These are phyloP conservation scores for Kappamyces sp. DNA, from an alignment of 192 early-diverging fungal species.

Conservation along the genomic window DNA sequence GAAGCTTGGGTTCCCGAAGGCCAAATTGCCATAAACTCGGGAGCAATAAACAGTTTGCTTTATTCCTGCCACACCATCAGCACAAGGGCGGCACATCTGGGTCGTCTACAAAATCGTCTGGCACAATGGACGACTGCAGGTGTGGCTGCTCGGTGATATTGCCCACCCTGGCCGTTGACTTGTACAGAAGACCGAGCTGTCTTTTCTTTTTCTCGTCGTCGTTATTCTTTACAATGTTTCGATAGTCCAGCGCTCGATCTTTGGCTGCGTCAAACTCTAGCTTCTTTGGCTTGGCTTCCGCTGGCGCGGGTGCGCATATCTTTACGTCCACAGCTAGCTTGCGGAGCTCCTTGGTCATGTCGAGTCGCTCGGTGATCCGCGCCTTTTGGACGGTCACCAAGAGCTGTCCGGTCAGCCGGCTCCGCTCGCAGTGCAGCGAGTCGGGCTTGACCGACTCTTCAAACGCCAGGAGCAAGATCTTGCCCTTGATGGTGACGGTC, in stretches of 20 bases:
- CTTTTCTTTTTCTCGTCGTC: slow-evolving; percentile 2
- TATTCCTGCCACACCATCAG: slow-evolving; percentile 14
- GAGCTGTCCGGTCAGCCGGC: slow-evolving; percentile 38
- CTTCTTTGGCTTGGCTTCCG: slow-evolving; percentile 9
- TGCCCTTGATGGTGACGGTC: slow-evolving; percentile 43
- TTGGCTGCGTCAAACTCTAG: not conserved
- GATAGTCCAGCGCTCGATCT: slow-evolving; percentile 13
- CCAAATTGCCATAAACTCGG: not conserved
- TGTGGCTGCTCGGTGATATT: slow-evolving; percentile 1
- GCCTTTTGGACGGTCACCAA: slow-evolving; percentile 41
- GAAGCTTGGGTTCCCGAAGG: not conserved
- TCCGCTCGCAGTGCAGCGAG: slow-evolving; percentile 41
- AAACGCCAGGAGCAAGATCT: slow-evolving; percentile 46
- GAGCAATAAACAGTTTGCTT: not conserved
- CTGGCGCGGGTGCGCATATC: not conserved
- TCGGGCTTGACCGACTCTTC: slow-evolving; percentile 36
- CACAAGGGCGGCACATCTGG: slow-evolving; percentile 51
- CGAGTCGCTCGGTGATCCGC: not conserved
- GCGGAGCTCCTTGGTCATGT: not conserved
- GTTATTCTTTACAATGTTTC: slow-evolving; percentile 20
- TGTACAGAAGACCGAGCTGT: not conserved
- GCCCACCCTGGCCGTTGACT: not conserved
- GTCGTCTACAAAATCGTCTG: slow-evolving; percentile 47
- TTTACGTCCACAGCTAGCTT: slow-evolving; percentile 8
- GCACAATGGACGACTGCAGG: not conserved